Base-by-base conservation (phyloP, 2,329 filamentous ascomycete genomes). In the Alternaria hordeiaustralica region DNA sequence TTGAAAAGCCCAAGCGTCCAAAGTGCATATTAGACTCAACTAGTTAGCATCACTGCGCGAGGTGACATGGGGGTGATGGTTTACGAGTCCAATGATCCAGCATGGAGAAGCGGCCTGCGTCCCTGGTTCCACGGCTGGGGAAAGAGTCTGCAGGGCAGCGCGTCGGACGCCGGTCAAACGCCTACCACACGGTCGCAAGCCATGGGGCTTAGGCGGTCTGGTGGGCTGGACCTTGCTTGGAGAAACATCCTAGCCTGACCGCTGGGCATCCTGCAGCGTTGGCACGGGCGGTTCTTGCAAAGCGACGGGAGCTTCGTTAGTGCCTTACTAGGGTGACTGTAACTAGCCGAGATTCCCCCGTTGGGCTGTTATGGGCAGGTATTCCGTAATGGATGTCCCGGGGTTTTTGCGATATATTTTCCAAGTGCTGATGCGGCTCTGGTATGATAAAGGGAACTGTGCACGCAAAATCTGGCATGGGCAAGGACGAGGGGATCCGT, bases 1-100 rank as follows among this genome's bases (percentile, higher is more conserved):
- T 54, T 68, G 71, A 71, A 70, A 65, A 58, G 69, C 71, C 75
- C 73, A 77, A 78, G 74, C 69, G 74, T 72, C 70, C 60, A 74
- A 75, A 67, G 71, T 73, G 75, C 76, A 75, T 61, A 67, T 75
- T 77, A 71, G 72, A 68, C 58, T 68, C 57, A 55, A 65, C 75
- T 78, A 76, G 75, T 66, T 74, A 68, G 64, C 68, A 60, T 67
- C 65, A 69, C 68, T 71, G 68, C 64, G 64, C 43, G 49, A 63
- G 65, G 70, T 67, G 69, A 71, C 74, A 67, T 70, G 61, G 54
- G 66, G 61, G 60, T 64, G 67, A 65, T 58, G 61, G 43, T 26
- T 47, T 6, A 46, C 41, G 54, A 68, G 55, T 50, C 75, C 73
- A 76, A 77, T 76, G 51, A 64, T 21, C 56, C 51, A 46, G 11